Base-by-base conservation (phyloP, 2,329 filamentous ascomycete species). In the Rasamsonia emersonii region DNA sequence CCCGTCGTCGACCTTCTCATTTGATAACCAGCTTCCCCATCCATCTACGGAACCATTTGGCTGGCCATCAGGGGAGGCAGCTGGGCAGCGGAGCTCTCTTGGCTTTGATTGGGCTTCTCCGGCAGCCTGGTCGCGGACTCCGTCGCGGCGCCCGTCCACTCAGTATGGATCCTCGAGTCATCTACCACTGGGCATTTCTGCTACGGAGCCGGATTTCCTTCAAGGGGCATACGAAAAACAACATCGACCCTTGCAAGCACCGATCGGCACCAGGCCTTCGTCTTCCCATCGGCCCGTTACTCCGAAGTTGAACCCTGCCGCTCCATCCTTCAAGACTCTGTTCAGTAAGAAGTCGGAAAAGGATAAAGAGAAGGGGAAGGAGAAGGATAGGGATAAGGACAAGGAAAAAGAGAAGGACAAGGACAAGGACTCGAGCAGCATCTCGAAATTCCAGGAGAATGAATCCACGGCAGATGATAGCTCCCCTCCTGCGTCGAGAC, bases 41-140 rank as follows among this genome's bases (percentile, higher is more conserved):
- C 85, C 84, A 4, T 88, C 83, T 1, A 82, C 81, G 1, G 85
- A 91, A 40, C 82, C 79, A 15, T 83, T 86, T 39, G 85, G 82
- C 59, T 81, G 78, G 53, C 69, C 71, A 1, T 60, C 61, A 2
- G 48, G 66, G 3, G 62, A 69, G 20, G 79, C 74, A 37, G 56
- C 57, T 28, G 72, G 65, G 33, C 69, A 76, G 29, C 62, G 68
- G 30, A 67, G 68, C 37, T 70, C 68, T 9, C 55, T 74, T 5
- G 68, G 62, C 3, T 59, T 68, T 11, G 67, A 73, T 35, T 75
- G 71, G 71, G 63, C 64, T 14, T 60, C 61, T 1, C 57, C 62
- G 9, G 68, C 55, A 46, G 62, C 81, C 1, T 91, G 81, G 79
- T 82, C 83, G 4, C 68, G 82, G 23, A 82, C 77, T 46, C 79